A percentile compares a stretch with the other conserved stretches of the same genome.
Evolutionary conservation across 768 basidiomycete genomes (phyloP).

Genomic region (Exidia glandulosa): DNA sequence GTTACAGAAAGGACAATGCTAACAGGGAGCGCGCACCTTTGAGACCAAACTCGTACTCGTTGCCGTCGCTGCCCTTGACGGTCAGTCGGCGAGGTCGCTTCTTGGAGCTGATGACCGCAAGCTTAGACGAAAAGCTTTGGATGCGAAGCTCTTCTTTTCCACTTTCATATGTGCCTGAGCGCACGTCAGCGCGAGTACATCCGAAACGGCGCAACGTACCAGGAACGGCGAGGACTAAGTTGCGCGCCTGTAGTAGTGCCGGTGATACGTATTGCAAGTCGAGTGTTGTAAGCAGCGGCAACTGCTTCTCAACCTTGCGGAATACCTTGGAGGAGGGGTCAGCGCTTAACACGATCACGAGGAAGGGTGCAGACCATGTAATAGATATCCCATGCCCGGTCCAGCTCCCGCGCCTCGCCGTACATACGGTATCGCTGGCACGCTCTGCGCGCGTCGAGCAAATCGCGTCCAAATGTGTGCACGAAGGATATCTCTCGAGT

Average conservation of each 20-base stretch:
- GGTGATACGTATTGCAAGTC: slow-evolving; percentile 98
- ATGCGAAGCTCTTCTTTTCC: slow-evolving; percentile 79
- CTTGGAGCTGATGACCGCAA: slow-evolving; percentile 92
- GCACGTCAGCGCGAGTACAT: background rate
- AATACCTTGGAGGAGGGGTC: slow-evolving; percentile 52
- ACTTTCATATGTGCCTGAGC: slow-evolving; percentile 79
- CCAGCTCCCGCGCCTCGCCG: slow-evolving; percentile 80
- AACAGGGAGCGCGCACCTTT: slow-evolving; percentile 55
- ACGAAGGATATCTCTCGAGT: slow-evolving; percentile 90
- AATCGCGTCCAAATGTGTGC: slow-evolving; percentile 86
- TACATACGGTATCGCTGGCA: slow-evolving; percentile 77
- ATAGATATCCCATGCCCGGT: slow-evolving; percentile 99
- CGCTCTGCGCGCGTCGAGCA: slow-evolving; percentile 86
- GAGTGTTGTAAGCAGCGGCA: slow-evolving; percentile 77
- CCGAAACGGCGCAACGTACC: slow-evolving; percentile 50
- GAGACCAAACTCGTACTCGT: slow-evolving; percentile 82
- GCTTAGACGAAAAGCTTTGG: slow-evolving; percentile 72
- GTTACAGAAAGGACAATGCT: background rate
- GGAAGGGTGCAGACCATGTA: slow-evolving; percentile 54
- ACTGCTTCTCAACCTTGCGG: slow-evolving; percentile 89
- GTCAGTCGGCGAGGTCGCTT: slow-evolving; percentile 86
- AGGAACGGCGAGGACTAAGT: slow-evolving; percentile 92
- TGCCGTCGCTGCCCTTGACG: slow-evolving; percentile 81
- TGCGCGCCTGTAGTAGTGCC: slow-evolving; percentile 72
- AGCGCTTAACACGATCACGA: background rate